phyloP scores from a whole-genome alignment of 148 eudicot genomes.

The Beta vulgaris region DNA sequence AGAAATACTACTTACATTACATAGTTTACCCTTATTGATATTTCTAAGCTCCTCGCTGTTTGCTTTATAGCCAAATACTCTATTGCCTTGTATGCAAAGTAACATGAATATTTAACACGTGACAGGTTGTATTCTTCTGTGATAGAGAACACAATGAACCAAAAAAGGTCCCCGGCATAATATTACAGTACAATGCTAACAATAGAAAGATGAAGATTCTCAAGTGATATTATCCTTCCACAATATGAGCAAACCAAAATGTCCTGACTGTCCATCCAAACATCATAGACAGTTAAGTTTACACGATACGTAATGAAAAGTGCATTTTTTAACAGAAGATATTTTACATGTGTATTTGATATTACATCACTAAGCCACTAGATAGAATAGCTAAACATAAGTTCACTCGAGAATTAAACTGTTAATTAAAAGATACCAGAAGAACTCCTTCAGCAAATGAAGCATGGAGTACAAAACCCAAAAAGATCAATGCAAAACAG shows the following conservation, averaged over 20 bases:
- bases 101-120: not conserved
- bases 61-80: not conserved
- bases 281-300: too few species aligned
- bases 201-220: not conserved
- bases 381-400: too few species aligned
- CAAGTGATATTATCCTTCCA: not conserved
- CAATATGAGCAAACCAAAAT: not conserved
- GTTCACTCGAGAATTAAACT: too few species aligned
- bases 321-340: too few species aligned
- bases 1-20: slow-evolving; percentile 13
- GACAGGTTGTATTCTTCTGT: not conserved
- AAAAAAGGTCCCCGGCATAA: not conserved
- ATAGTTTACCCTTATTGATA: slow-evolving; percentile 1
- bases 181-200: not conserved
- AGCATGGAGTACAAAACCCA: too few species aligned
- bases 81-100: not conserved
- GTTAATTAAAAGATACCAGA: too few species aligned
- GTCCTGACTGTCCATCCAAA: too few species aligned
- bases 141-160: not conserved
- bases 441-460: too few species aligned
- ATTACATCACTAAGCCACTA: too few species aligned
- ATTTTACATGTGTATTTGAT: too few species aligned
- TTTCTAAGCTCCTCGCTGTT: not conserved
- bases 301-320: too few species aligned
- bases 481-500: too few species aligned